Base-by-base conservation (phyloP, 2,329 filamentous ascomycete genomes). In the Exophiala dermatitidis region DNA sequence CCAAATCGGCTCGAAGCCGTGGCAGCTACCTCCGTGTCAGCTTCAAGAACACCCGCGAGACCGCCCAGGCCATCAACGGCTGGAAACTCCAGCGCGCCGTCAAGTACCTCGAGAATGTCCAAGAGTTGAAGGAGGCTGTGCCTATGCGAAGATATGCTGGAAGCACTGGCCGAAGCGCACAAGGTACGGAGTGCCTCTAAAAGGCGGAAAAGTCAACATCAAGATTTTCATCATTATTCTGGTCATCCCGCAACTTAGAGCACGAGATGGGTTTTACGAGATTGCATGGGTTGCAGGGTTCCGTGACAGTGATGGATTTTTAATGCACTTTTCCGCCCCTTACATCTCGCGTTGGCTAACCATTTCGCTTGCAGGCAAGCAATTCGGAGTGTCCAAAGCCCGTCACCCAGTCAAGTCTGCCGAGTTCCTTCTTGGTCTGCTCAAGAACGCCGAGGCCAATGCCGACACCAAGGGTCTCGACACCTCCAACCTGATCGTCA, bases 1-100 rank as follows among this genome's bases (percentile, higher is more conserved):
- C 85, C 68, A 96, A 95, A 84, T 95, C 88, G 79, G 93, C 93
- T 77, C 89, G 91, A 81, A 87, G 91, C 73, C 90, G 93, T 78
- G 93, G 94, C 77, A 90, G 90, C 75, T 98, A 97, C 83, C 88
- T 98, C 70, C 90, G 93, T 74, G 91, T 97, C 69, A 95, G 88
- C 69, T 98, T 96, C 88, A 98, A 98, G 86, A 98, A 98, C 86
- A 98, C 93, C 74, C 90, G 93, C 73, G 94, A 98, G 83, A 96
- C 91, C 66, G 93, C 94, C 64, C 93, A 97, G 82, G 90, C 90
- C 71, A 95, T 98, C 84, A 97, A 93, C 79, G 91, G 91, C 78
- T 95, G 90, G 90, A 96, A 96, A 82, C 75, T 97, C 72, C 82
- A 89, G 78, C 90, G 93, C 72, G 93, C 93, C 70, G 79, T 96